A percentile compares a stretch with the other conserved stretches of the same genome.
These are phyloP conservation scores for Pleurotus platypus DNA, from an alignment of 768 basidiomycete species.

Conservation along the genomic window DNA sequence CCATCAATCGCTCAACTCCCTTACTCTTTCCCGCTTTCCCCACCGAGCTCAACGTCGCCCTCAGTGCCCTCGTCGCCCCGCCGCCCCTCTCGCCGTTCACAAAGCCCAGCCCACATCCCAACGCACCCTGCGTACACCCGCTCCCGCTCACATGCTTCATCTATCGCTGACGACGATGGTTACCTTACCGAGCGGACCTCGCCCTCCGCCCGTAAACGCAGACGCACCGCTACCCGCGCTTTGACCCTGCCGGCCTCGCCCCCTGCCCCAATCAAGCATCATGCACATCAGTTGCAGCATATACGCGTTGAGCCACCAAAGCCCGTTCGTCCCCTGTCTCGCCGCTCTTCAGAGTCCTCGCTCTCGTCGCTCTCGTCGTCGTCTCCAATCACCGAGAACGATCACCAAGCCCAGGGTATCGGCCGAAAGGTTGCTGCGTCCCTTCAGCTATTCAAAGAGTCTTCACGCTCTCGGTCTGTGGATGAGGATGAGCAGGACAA, in stretches of 20 bases:
- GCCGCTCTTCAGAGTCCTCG: slow-evolving; percentile 32
- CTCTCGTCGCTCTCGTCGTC: slow-evolving; percentile 27
- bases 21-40: slow-evolving; percentile 42
- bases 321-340: slow-evolving; percentile 25
- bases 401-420: slow-evolving; percentile 36
- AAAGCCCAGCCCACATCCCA: slow-evolving; percentile 10
- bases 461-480: slow-evolving; percentile 35
- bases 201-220: slow-evolving; percentile 23
- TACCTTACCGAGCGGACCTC: slow-evolving; percentile 38
- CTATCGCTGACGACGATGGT: slow-evolving; percentile 34
- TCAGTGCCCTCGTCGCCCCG: slow-evolving; percentile 21
- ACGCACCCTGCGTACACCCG: slow-evolving; percentile 19
- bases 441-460: slow-evolving; percentile 80
- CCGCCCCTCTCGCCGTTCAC: slow-evolving; percentile 14
- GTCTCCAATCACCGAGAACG: slow-evolving; percentile 24
- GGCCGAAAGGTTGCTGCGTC: slow-evolving; percentile 83
- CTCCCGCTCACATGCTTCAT: slow-evolving; percentile 22
- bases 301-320: slow-evolving; percentile 27
- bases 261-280: not conserved
- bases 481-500: slow-evolving; percentile 16
- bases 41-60: slow-evolving; percentile 36
- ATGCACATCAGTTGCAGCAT: slow-evolving; percentile 11
- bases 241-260: slow-evolving; percentile 19
- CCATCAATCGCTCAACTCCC: not conserved
- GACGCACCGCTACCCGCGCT: slow-evolving; percentile 22